These are phyloP conservation scores for Phialemonium atrogriseum DNA, from an alignment of 2,329 filamentous ascomycete genomes.

Conservation along the genomic window DNA sequence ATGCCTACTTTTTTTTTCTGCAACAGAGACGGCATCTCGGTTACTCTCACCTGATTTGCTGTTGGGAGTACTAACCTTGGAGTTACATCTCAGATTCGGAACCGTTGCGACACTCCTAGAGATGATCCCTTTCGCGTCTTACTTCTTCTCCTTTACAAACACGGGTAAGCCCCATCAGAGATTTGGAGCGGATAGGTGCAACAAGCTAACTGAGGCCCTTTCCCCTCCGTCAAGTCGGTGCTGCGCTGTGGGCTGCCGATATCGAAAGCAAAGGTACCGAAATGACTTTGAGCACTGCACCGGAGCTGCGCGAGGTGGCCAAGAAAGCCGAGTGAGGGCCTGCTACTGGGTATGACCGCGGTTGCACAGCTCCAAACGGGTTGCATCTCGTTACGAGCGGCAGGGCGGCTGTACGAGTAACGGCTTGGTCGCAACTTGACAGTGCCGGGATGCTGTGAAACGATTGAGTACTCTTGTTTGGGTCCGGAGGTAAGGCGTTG, in stretches of 20 bases:
- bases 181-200: background rate
- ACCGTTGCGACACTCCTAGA: slow-evolving; percentile 71
- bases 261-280: slow-evolving; percentile 52
- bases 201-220: slow-evolving; percentile 5
- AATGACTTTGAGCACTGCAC: slow-evolving; percentile 43
- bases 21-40: too few relatives aligned
- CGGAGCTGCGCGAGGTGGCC: slow-evolving; percentile 38
- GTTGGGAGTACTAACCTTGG: too few relatives aligned
- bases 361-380: slow-evolving; percentile 2
- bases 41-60: slow-evolving; percentile 1
- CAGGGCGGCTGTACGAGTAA: too few relatives aligned
- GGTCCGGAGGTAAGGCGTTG: too few relatives aligned
- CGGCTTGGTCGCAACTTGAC: too few relatives aligned
- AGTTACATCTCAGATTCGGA: slow-evolving; percentile 53
- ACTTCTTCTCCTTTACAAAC: slow-evolving; percentile 86
- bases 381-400: too few relatives aligned
- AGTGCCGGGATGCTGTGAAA: too few relatives aligned
- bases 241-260: slow-evolving; percentile 89
- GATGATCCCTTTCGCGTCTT: slow-evolving; percentile 73
- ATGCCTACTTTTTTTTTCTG: slow-evolving; percentile 28
- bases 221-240: slow-evolving; percentile 55
- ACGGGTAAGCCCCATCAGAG: slow-evolving; percentile 43
- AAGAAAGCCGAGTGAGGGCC: slow-evolving; percentile 37
- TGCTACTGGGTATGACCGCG: too few relatives aligned
- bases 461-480: too few relatives aligned